phyloP scores from a whole-genome alignment of 2,329 filamentous ascomycete species.

The Annulohypoxylon truncatum region DNA sequence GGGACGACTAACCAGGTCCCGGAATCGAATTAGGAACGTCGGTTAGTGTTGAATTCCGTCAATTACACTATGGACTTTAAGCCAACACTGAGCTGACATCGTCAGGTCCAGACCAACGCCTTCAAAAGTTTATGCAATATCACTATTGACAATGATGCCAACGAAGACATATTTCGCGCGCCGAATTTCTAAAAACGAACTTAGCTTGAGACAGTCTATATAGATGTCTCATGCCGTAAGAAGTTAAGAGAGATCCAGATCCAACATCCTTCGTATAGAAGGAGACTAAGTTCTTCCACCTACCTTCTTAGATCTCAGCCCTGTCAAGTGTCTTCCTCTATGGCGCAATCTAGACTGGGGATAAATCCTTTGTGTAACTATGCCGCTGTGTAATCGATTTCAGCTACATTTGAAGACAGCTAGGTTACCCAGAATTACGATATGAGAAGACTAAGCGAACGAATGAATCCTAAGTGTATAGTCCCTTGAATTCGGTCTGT shows the following conservation, averaged over 20 bases:
- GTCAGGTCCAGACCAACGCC: not conserved
- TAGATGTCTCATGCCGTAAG: not conserved
- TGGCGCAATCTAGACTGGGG: not conserved
- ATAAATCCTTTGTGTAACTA: not conserved
- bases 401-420: not conserved
- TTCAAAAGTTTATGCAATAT: not conserved
- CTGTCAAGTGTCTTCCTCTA: not conserved
- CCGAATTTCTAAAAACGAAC: not conserved
- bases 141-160: not conserved
- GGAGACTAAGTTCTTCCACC: not conserved
- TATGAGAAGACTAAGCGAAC: not conserved
- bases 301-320: not conserved
- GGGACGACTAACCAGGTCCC: conserved; percentile 10
- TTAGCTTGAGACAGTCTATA: not conserved
- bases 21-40: conserved; percentile 27
- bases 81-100: too few species aligned
- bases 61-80: not conserved
- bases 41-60: conserved; percentile 10
- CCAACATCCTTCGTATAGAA: not conserved
- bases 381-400: not conserved
- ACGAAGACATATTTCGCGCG: not conserved
- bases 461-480: not conserved
- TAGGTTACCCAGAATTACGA: too few species aligned
- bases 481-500: too few species aligned
- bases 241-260: not conserved